Percentiles rank a stretch among this genome's conserved stretches.
Conservation (phyloP, 257 asterid genomes). For the Jaltomata sinuosa region DNA sequence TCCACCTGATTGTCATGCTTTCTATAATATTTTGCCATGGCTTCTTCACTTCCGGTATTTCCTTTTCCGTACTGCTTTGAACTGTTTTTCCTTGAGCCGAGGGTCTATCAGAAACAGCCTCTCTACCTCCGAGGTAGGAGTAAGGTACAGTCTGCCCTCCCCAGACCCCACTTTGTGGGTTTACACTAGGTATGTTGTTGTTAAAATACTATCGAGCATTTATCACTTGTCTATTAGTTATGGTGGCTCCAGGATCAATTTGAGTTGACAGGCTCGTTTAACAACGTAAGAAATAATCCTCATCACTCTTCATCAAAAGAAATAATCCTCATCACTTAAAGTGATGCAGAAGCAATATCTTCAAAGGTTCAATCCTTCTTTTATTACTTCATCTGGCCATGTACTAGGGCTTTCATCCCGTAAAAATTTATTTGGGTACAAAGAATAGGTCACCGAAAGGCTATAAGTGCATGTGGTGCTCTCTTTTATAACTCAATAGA, state of each 20-base stretch:
- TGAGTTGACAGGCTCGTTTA: neutral
- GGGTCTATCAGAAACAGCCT: neutral
- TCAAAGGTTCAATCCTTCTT: neutral
- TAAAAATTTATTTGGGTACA: neutral
- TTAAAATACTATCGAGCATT: neutral
- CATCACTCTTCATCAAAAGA: too few relatives aligned
- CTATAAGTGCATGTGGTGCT: neutral
- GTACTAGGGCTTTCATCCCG: neutral
- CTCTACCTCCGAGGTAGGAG: neutral
- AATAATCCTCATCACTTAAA: neutral
- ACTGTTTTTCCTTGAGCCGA: neutral
- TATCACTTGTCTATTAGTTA: neutral
- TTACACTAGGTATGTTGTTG: neutral
- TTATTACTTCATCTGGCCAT: neutral
- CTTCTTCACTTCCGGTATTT: neutral
- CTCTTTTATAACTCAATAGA: neutral
- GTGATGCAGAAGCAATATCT: neutral
- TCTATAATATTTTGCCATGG: neutral
- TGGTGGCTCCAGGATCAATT: neutral
- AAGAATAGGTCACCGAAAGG: neutral
- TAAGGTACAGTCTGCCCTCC: neutral
- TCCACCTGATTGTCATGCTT: neutral
- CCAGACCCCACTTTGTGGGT: neutral
- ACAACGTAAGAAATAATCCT: neutral
- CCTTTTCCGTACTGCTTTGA: neutral